Conservation (phyloP, 2,329 filamentous ascomycete genomes). For the Escovopsis weberi region DNA sequence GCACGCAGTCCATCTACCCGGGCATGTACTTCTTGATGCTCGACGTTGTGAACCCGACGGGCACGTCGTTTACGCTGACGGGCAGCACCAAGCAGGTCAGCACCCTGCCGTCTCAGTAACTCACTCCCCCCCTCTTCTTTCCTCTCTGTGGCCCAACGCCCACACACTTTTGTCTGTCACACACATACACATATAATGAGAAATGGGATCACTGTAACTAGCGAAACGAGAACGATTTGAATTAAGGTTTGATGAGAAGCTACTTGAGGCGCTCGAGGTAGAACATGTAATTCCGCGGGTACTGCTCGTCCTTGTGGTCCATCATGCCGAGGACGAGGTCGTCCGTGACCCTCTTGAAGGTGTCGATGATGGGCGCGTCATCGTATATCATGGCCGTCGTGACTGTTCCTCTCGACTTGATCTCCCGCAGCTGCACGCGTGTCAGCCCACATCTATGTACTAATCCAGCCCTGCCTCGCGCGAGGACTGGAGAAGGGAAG, state of each 20-base stretch:
- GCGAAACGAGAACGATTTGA: too few species aligned
- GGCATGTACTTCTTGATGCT: constrained; percentile 6
- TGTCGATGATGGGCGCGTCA: constrained; percentile 16
- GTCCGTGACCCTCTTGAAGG: constrained; percentile 15
- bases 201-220: too few species aligned
- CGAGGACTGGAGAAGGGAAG: neutral
- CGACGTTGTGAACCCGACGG: constrained; percentile 3
- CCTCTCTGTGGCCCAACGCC: too few species aligned
- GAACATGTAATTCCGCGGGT: constrained; percentile 12
- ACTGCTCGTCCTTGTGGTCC: constrained; percentile 9
- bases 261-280: constrained; percentile 7
- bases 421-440: constrained; percentile 9
- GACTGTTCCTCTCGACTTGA: constrained; percentile 11
- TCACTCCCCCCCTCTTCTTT: too few species aligned
- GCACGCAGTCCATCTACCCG: constrained; percentile 7
- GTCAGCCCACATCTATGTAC: neutral
- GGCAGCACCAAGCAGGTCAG: constrained; percentile 4
- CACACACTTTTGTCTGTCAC: too few species aligned
- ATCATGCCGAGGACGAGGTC: constrained; percentile 14
- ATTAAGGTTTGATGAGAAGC: too few species aligned
- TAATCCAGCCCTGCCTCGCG: neutral
- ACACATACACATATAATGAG: too few species aligned
- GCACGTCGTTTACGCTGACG: constrained; percentile 4
- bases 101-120: neutral
- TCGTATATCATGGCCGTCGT: constrained; percentile 18